Base-by-base conservation (phyloP, 495 filamentous ascomycete species). In the Echria macrotheca region DNA sequence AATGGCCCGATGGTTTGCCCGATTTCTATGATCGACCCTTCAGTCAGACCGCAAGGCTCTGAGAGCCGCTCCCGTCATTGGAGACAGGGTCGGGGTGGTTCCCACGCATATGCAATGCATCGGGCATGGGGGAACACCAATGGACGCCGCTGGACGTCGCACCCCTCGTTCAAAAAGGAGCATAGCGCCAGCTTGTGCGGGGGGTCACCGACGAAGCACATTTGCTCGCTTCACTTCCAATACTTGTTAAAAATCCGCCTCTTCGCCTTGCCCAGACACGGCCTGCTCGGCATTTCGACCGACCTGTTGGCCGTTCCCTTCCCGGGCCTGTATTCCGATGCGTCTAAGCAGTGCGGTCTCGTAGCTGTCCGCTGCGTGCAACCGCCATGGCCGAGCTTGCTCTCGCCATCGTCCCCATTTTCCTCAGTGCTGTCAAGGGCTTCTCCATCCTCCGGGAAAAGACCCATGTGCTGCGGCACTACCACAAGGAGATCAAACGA, bases 301-400 rank as follows among this genome's bases (percentile, higher is more conserved):
- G 25, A 44, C 17, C 25, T 45, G 25, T 24, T 22, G 15, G 24
- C 28, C 9, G 11, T 11, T 23, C 19, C 15, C 4, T 12, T 22
- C 31, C 18, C 17, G 14, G 12, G 7, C 44, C 29, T 6, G 11
- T 36, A 18, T 15, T 5, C n/a, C 21, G 15, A n/a, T 19, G 11
- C 19, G 29, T 18, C n/a, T 17, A 41, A 37, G 15, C 14, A 5
- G 15, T 35, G 12, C 12, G 12, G 4, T 4, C 31, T 35, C 3
- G 17, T 29, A 12, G 23, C 33, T 29, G 22, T 26, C 8, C 25
- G 12, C 14, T 25, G 23, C 25, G 31, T 23, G 25, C 21, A 24
- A 37, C 38, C 38, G 17, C 45, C 45, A 48, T 48, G 45, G 45
- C 45, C 11, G 45, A 48, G 45, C 19, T 48, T 15, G 45, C 45